Evolutionary conservation across 805 yeast species (phyloP), one percentile per base, ranked within the genome.

Genomic region (Myxozyma lipomycoides): DNA sequence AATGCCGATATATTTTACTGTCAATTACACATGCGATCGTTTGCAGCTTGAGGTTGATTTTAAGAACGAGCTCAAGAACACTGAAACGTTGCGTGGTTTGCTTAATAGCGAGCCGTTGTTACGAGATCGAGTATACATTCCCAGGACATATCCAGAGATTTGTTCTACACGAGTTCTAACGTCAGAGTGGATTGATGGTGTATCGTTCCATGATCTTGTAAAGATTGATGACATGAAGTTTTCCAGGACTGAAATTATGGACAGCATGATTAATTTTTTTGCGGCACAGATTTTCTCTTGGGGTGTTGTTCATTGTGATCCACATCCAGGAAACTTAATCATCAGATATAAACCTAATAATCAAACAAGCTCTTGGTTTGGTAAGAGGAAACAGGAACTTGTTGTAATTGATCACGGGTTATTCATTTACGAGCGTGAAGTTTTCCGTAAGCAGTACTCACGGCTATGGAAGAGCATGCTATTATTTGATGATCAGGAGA

Each of bases 171-270:
- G 79, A 43, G 79, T 85, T 2, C 64, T 85, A 40, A 74, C 80
- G 10, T 75, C 81, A 23, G 93, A 86, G 65, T 86, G 90, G 89
- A 81, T 85, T 43, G 85, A 85, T 34, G 93, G 90, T 23, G 76
- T 78, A 17, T 66, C 83, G 0, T 66, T 86, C 50, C 68, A 75
- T n/a, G 71, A 75, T 50, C 72, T 71, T 45, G 67, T 73, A 21
- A 68, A 64, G 25, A 65, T 85, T 21, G 60, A 68, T 30, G 67
- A 68, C 9, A 62, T 65, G 10, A 55, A 61, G 23, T 76, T 65
- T 60, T 68, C 77, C 58, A 61, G 73, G 28, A 52, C 65, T 18
- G 54, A 62, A 21, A 68, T 80, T n/a, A 71, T 82, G 77, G 64
- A 69, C 18, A 76, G 73, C 51, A 76, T 82, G 57, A 68, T 80